A percentile compares a stretch with the other conserved stretches of the same genome.
These are phyloP conservation scores for Rhynchosporium agropyri DNA, from an alignment of 2,329 filamentous ascomycete genomes.

Conservation along the genomic window DNA sequence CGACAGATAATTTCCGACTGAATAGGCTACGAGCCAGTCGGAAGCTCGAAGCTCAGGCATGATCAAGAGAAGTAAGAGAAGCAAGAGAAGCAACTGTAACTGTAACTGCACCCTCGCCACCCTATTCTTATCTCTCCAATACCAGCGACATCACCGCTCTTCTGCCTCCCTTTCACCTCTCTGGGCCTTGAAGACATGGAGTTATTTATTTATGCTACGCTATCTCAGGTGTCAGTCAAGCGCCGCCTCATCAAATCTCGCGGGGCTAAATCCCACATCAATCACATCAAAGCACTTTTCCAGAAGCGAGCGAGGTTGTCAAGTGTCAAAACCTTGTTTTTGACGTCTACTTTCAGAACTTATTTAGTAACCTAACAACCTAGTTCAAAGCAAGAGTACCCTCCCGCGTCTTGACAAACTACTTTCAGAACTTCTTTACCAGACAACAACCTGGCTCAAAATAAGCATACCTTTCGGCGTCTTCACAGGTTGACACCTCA, in stretches of 20 bases:
- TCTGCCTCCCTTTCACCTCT: not conserved
- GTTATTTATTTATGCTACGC: not conserved
- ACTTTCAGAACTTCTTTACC: not conserved
- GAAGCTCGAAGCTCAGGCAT: not conserved
- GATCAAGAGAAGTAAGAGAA: not conserved
- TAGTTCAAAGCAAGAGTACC: not conserved
- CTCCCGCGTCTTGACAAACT: not conserved
- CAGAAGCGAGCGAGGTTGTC: slow-evolving; percentile 5
- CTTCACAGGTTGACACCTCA: not conserved
- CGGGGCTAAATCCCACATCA: slow-evolving; percentile 14
- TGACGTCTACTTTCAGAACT: slow-evolving; percentile 1
- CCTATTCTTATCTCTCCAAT: slow-evolving; percentile 2
- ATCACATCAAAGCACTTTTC: not conserved
- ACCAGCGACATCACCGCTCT: slow-evolving; percentile 1
- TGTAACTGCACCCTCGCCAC: not conserved
- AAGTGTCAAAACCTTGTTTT: slow-evolving; percentile 16
- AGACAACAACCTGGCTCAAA: not conserved
- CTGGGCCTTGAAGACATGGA: not conserved
- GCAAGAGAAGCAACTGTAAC: not conserved
- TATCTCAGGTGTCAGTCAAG: not conserved
- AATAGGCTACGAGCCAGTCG: slow-evolving; percentile 1
- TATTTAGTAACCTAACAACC: not conserved
- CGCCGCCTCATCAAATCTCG: slow-evolving; percentile 8
- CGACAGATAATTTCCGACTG: slow-evolving; percentile 3
- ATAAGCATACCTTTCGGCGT: not conserved